phyloP scores from a whole-genome alignment of 352 stramenopile genomes.

The Phytophthora gonapodyides region DNA sequence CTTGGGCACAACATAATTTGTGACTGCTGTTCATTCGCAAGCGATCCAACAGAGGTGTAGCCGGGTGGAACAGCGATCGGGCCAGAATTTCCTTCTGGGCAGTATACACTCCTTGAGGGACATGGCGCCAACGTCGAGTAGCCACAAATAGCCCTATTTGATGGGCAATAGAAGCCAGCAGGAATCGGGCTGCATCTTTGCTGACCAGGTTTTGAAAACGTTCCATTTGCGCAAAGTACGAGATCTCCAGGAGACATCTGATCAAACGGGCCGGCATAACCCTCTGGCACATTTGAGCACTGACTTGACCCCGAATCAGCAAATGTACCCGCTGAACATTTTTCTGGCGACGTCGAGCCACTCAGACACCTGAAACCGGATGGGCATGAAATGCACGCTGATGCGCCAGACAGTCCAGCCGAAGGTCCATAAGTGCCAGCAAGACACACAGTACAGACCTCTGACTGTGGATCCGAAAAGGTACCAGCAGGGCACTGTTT shows the following conservation, averaged over 20 bases:
- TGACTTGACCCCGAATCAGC: constrained; percentile 31
- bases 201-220: constrained; percentile 58
- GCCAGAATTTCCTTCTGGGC: constrained; percentile 43
- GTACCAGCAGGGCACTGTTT: constrained; percentile 43
- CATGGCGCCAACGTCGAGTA: constrained; percentile 47
- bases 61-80: constrained; percentile 45
- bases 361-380: constrained; percentile 44
- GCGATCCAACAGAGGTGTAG: constrained; percentile 50
- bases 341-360: constrained; percentile 24
- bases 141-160: constrained; percentile 31
- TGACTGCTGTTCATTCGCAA: constrained; percentile 32
- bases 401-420: constrained; percentile 21
- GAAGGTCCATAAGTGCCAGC: constrained; percentile 54
- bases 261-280: constrained; percentile 38
- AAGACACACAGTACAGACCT: constrained; percentile 42
- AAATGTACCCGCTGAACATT: constrained; percentile 49
- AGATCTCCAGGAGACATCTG: constrained; percentile 42
- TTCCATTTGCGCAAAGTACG: constrained; percentile 49
- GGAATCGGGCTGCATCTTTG: constrained; percentile 46
- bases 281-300: constrained; percentile 47
- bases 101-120: constrained; percentile 48
- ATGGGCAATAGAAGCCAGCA: constrained; percentile 49
- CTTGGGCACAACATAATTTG: constrained; percentile 47
- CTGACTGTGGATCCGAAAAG: constrained; percentile 40
- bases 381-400: constrained; percentile 49